Evolutionary conservation across 2,329 filamentous ascomycete genomes (phyloP), one percentile per base, ranked within the genome.

Genomic region (Clonostachys sp.): DNA sequence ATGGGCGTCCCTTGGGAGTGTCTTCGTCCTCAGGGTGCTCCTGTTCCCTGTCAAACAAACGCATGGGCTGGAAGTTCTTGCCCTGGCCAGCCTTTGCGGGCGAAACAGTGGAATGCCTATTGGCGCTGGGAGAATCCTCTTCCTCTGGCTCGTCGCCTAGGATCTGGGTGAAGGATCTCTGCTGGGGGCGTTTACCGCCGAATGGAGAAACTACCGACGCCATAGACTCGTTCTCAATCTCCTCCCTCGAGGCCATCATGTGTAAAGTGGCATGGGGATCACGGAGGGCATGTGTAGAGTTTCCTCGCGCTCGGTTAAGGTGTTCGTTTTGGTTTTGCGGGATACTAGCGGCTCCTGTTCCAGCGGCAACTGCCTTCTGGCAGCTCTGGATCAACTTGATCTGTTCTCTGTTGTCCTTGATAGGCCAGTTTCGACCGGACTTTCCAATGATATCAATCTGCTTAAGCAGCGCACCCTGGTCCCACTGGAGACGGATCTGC

Each of bases 371-470:
- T 10, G 9, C 24, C 57, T 79, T 78, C 57, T 81, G 70, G 53
- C 77, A 84, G 44, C 72, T 75, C 53, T 79, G 74, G 58, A 96
- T 89, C 59, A 96, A 72, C 58, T 83, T 84, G 56, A 86, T 77
- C 71, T 97, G 91, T 46, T 96, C 91, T 58, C 82, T 82, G 62
- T 86, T 87, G 63, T 96, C 91, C 56, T 84, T 83, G 62, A 99
- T 95, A 47, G 94, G 94, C 94, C 94, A 99, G 70, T 94, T 95
- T 65, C 87, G 88, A 48, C 89, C 89, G 46, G 87, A 86, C 62
- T 85, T 86, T 59, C 94, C 92, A 66, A 99, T 97, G 48, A 96
- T 84, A 52, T 96, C 91, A 53, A 96, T 80, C 66, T 95, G 87
- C 72, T 94, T 97, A 55, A 99, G 80, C 39, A 99, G 80, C 46